Percentiles rank a stretch among this genome's conserved stretches.
These are phyloP conservation scores for Monilinia vaccinii-corymbosi DNA, from an alignment of 2,329 filamentous ascomycete species.

Conservation along the genomic window DNA sequence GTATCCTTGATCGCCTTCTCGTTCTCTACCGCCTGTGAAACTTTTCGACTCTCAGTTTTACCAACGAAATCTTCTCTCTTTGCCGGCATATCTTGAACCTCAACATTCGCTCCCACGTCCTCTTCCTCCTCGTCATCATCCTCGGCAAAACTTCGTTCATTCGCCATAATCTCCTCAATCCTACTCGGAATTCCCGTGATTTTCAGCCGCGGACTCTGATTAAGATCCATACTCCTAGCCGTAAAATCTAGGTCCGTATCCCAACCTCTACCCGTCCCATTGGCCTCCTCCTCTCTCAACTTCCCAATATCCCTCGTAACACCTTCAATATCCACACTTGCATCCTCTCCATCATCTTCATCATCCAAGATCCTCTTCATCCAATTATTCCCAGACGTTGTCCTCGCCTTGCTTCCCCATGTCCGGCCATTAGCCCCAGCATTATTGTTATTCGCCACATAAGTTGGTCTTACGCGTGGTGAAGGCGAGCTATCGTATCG, in stretches of 20 bases:
- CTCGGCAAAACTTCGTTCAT: conserved; percentile 15
- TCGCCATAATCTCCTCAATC: conserved; percentile 22
- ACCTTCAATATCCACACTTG: conserved; percentile 6
- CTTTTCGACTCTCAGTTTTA: not conserved
- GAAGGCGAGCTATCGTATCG: conserved; percentile 10
- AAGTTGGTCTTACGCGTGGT: conserved; percentile 1
- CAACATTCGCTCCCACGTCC: not conserved
- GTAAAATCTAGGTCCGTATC: conserved; percentile 26
- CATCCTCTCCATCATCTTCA: not conserved
- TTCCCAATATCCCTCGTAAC: conserved; percentile 10
- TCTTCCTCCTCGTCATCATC: conserved; percentile 5
- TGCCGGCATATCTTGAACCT: not conserved
- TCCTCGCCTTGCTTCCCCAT: conserved; percentile 1
- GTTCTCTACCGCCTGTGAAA: not conserved
- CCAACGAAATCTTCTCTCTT: not conserved
- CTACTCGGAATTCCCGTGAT: conserved; percentile 11
- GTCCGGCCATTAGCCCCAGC: not conserved
- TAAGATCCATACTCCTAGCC: conserved; percentile 19
- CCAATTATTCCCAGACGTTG: not conserved
- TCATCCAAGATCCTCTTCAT: conserved; percentile 6
- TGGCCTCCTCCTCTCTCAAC: conserved; percentile 1
- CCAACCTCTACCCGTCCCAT: conserved; percentile 12
- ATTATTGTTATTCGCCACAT: not conserved
- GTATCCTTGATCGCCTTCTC: not conserved
- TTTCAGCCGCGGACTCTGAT: conserved; percentile 14